Evolutionary conservation across 257 asterid species (phyloP).

Genomic region (Capsicum baccatum): DNA sequence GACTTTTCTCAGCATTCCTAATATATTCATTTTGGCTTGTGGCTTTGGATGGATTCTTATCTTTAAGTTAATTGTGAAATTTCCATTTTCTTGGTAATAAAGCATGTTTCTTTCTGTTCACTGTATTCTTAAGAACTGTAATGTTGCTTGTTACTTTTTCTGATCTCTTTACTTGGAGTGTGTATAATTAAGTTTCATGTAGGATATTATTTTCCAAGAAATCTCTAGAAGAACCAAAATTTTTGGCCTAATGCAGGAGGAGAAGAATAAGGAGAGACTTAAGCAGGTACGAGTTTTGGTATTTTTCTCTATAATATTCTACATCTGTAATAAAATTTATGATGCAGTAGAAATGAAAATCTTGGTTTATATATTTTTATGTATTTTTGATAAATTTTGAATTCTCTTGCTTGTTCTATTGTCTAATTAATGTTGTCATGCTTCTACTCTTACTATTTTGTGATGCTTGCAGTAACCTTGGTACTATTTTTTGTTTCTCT

Average conservation of each 20-base stretch:
- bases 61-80: neutral
- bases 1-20: neutral
- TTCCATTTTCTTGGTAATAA: neutral
- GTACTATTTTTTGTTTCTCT: neutral
- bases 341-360: neutral
- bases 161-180: neutral
- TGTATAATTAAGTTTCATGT: neutral
- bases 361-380: neutral
- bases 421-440: neutral
- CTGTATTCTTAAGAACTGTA: neutral
- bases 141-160: neutral
- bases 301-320: neutral
- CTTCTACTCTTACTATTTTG: neutral
- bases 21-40: conserved; percentile 9
- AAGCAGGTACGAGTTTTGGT: conserved; percentile 63
- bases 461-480: neutral
- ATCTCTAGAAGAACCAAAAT: neutral
- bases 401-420: neutral
- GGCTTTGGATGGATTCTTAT: neutral
- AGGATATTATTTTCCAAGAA: neutral
- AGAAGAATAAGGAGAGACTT: conserved; percentile 60
- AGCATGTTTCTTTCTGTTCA: neutral
- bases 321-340: neutral
- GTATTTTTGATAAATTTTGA: neutral
- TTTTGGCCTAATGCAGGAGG: conserved; percentile 62